Evolutionary conservation across 2,329 filamentous ascomycete species (phyloP).

Genomic region (Xylaria digitata): DNA sequence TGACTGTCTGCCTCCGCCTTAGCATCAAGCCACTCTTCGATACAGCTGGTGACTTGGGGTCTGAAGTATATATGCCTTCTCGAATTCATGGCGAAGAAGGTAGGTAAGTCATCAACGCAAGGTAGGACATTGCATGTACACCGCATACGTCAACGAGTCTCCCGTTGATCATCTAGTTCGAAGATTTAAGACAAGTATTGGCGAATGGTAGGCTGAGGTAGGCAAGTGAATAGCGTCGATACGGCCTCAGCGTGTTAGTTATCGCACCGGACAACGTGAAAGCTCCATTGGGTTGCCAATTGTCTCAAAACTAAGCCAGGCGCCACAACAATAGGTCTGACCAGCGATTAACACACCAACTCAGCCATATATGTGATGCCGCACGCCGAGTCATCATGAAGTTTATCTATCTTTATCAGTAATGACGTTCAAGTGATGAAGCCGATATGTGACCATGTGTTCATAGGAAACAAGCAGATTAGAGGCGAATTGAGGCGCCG

Average conservation of each 20-base stretch:
- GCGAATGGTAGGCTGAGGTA: neutral
- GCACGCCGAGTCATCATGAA: constrained; percentile 28
- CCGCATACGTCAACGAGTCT: no score
- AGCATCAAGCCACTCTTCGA: neutral
- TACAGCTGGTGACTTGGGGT: neutral
- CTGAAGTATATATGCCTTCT: neutral
- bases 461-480: neutral
- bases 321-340: constrained; percentile 1
- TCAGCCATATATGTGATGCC: constrained; percentile 18
- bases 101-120: neutral
- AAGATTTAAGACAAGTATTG: neutral
- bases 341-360: neutral
- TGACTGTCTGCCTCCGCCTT: neutral
- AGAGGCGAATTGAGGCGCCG: constrained; percentile 20
- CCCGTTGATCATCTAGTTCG: neutral
- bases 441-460: constrained; percentile 2
- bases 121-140: neutral
- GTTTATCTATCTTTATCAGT: constrained; percentile 13
- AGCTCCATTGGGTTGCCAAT: neutral
- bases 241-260: neutral
- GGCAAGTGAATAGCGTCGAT: neutral
- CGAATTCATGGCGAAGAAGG: neutral
- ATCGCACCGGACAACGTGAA: neutral
- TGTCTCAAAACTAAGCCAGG: constrained; percentile 11
- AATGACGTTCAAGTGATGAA: neutral